Evolutionary conservation across 139 green algal genomes (phyloP).

Genomic region (Chlorella sorokiniana): DNA sequence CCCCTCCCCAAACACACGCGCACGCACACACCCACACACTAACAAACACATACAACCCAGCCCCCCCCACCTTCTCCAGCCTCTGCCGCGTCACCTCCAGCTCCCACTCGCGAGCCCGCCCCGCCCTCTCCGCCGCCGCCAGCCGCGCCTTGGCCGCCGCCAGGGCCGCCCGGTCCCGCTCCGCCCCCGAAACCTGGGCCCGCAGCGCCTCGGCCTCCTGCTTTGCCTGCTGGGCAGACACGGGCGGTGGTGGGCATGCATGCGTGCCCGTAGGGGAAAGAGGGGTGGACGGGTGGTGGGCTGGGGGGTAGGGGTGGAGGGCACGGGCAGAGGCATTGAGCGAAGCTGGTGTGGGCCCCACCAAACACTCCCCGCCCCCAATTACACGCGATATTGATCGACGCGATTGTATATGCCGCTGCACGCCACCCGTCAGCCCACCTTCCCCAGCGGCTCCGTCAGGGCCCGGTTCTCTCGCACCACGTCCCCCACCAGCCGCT

Average conservation of each 20-base stretch:
- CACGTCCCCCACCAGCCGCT: conserved; percentile 88
- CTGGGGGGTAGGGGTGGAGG: not conserved
- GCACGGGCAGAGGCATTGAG: too few species aligned
- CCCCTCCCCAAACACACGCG: not conserved
- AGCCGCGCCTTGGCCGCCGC: conserved; percentile 76
- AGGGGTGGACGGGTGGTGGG: not conserved
- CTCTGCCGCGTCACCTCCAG: conserved; percentile 81
- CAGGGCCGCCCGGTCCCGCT: conserved; percentile 82
- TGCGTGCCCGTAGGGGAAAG: too few species aligned
- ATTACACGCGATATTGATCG: too few species aligned
- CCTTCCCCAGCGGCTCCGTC: conserved; percentile 77
- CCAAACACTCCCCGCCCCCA: too few species aligned
- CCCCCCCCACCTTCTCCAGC: conserved; percentile 7
- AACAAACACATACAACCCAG: too few species aligned
- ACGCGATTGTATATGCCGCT: not conserved
- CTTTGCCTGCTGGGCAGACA: conserved; percentile 50
- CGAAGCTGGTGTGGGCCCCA: too few species aligned
- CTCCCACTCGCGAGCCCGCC: conserved; percentile 89
- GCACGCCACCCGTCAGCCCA: not conserved
- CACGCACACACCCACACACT: not conserved
- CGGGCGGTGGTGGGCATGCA: not conserved
- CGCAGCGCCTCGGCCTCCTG: conserved; percentile 83
- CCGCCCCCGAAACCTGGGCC: conserved; percentile 66
- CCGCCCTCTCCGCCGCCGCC: conserved; percentile 74
- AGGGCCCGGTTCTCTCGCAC: conserved; percentile 89